phyloP scores from a whole-genome alignment of 208 protist genomes.

The Acanthamoeba rhysodes region DNA sequence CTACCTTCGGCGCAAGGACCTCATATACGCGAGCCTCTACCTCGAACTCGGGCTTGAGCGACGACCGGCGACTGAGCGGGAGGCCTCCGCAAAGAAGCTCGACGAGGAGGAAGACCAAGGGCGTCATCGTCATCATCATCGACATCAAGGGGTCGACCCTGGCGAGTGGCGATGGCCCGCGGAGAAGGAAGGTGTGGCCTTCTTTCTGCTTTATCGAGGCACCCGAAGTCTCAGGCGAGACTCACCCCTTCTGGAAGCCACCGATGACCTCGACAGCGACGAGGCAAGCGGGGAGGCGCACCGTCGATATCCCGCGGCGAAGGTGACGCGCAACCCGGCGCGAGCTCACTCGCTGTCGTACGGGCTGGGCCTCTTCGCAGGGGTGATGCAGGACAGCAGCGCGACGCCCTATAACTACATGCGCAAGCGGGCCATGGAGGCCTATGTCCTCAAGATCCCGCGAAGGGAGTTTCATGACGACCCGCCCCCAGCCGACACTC shows the following conservation, averaged over 20 bases:
- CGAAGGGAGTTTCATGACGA: background rate
- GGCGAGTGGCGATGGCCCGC: background rate
- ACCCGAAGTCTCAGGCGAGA: background rate
- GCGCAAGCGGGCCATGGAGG: slow-evolving; percentile 16
- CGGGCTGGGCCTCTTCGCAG: slow-evolving; percentile 21
- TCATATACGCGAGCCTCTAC: slow-evolving; percentile 12
- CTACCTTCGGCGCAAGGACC: slow-evolving; percentile 15
- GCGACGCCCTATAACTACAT: slow-evolving; percentile 59
- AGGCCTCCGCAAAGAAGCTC: background rate
- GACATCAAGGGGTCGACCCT: background rate
- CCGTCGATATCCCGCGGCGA: background rate
- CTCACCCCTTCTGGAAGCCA: background rate
- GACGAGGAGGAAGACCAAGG: background rate
- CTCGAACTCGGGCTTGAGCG: slow-evolving; percentile 19
- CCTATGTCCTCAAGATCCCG: slow-evolving; percentile 20
- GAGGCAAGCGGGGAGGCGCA: background rate
- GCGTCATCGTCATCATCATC: background rate
- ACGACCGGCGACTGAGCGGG: background rate
- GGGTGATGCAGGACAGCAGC: slow-evolving; percentile 37
- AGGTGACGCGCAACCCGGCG: background rate
- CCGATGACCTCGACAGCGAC: background rate
- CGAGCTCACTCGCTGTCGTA: slow-evolving; percentile 20
- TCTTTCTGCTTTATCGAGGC: slow-evolving; percentile 23
- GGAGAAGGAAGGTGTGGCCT: background rate
- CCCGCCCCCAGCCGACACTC: too few relatives aligned